Base-by-base conservation (phyloP, 768 basidiomycete genomes). In the Porpolomopsis calyptriformis region DNA sequence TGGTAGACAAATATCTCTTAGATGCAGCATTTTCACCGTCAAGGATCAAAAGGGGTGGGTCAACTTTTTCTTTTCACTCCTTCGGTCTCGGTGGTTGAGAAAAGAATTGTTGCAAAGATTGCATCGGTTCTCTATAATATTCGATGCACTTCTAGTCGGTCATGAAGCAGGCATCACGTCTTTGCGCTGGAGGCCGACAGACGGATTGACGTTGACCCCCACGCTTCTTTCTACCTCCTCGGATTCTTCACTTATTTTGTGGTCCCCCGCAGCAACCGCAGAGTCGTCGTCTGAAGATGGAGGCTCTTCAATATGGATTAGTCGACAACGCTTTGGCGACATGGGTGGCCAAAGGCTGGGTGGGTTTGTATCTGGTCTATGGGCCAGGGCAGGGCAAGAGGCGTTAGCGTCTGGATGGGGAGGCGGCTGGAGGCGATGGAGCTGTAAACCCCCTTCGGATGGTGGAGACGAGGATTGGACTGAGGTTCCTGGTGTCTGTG, bases 101-200 rank as follows among this genome's bases (percentile, higher is more conserved):
- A 45, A 18, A 16, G 16, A n/a, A 41, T 18, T 22, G 18, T 41
- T n/a, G 8, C 22, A 10, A 41, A 69, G 69, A 24, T 49, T 58
- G 29, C 59, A 60, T 27, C 77, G 79, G 47, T 94, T 79, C 57
- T 78, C 83, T 5, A 76, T 96, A 29, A 87, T 85, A 1, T 90
- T 97, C 46, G 96, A 98, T 56, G 92, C 96, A 1, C 76, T 99
- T 8, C 73, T 99, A 16, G 68, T 98, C 19, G 94, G 96, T n/a
- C 96, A 99, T 56, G 96, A 99, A 66, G 85, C 84, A 4, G 87
- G 86, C 22, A 69, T 99, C 22, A 96, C 94, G 0, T 85, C 82
- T 25, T 60, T 98, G n/a, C 68, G 80, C 26, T 99, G 93, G 91
- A 72, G 82, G 9, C 78, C 83, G 1, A 57, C 57, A 19, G 31